Evolutionary conservation across 495 filamentous ascomycete genomes (phyloP), one percentile per base, ranked within the genome.

Genomic region (Penicillium cinerascens): DNA sequence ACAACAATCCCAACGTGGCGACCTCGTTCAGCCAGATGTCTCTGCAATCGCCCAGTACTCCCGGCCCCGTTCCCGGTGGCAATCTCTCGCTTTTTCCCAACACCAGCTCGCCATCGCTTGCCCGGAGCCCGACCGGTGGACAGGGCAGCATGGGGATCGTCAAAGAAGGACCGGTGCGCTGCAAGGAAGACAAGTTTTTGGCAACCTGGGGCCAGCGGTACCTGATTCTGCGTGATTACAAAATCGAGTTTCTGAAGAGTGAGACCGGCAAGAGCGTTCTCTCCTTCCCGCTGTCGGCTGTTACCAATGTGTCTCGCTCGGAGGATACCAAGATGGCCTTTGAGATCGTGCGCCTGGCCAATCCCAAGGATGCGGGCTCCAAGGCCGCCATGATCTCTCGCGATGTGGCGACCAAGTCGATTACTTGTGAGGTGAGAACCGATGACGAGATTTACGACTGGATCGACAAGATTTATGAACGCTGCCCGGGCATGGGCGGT

Each of bases 381-480:
- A 84, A 80, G 58, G 71, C 83, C 4, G 80, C 82, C 26, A 74
- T 71, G 73, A 83, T 77, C 21, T 74, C 68, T 2, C 78, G 83
- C n/a, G 92, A 97, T 61, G 84, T 88, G 27, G 79, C 87, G 3
- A 84, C 85, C 27, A 89, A 88, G 60, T 87, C 86, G 9, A 78
- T 96, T 36, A 87, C 90, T 22, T 91, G 95, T 56, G 88, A 88
- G 64, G 88, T 97, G 56, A 95, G 95, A 64, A 86, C 82, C 18
- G 95, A 97, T 55, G 92, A 95, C 58, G 93, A 98, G 56, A 83
- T 97, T 33, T 98, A 98, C 65, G 90, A 95, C 46, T 98, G 93
- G 93, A 95, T 96, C 51, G 93, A 98, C 66, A 87, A 88, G 66
- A 93, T 98, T 55, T 97, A 96, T 65, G 89, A 90, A 52, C 86